These are phyloP conservation scores for Cladosporium phlei DNA, from an alignment of 2,329 filamentous ascomycete genomes.

Conservation along the genomic window DNA sequence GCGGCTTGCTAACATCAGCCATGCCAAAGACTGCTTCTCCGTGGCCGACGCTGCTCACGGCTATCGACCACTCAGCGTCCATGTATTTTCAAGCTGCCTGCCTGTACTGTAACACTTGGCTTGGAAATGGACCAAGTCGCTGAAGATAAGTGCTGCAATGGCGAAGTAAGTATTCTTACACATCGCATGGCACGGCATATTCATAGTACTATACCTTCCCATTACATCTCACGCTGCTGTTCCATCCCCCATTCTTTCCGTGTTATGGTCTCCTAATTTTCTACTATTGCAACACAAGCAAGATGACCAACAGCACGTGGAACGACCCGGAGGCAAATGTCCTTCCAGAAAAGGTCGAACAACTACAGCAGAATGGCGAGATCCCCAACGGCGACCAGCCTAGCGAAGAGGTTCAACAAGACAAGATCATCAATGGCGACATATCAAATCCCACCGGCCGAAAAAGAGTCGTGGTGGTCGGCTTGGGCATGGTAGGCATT, in stretches of 20 bases:
- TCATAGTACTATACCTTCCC: constrained; percentile 1
- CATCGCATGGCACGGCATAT: neutral
- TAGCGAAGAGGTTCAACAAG: neutral
- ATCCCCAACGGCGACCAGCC: neutral
- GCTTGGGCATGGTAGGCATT: constrained; percentile 74
- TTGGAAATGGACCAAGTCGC: neutral
- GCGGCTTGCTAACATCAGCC: neutral
- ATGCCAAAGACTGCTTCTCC: neutral
- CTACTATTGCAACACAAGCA: constrained; percentile 9
- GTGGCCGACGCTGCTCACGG: neutral
- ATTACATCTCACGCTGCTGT: neutral
- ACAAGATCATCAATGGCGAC: constrained; percentile 16
- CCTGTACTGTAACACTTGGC: constrained; percentile 6
- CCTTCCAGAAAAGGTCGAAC: constrained; percentile 40
- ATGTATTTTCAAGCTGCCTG: constrained; percentile 2
- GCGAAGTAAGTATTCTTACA: constrained; percentile 5
- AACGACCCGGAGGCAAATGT: constrained; percentile 44
- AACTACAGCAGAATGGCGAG: constrained; percentile 27
- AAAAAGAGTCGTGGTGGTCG: constrained; percentile 75
- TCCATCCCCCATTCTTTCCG: neutral
- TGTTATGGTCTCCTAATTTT: constrained; percentile 1
- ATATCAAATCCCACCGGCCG: constrained; percentile 37
- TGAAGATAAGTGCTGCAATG: constrained; percentile 10
- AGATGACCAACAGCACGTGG: constrained; percentile 42
- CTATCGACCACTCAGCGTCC: constrained; percentile 2